phyloP scores from a whole-genome alignment of 345 rosid genomes.

The Gossypium thurberi region DNA sequence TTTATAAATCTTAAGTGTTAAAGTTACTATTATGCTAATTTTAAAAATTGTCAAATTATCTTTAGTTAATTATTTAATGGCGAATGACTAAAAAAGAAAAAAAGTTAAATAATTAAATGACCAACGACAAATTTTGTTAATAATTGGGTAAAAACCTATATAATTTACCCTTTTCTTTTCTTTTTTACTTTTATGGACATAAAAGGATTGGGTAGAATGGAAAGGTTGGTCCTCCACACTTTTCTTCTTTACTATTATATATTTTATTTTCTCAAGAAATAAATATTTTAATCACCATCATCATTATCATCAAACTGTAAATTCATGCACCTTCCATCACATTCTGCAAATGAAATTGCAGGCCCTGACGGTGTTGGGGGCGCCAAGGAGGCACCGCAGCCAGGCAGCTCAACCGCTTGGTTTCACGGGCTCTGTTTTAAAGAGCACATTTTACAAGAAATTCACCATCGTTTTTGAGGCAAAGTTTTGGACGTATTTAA shows the following conservation, averaged over 20 bases:
- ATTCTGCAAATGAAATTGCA: not conserved
- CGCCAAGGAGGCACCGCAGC: not conserved
- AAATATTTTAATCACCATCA: not conserved
- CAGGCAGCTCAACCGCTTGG: not conserved
- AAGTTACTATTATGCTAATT: too few relatives aligned
- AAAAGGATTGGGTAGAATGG: not conserved
- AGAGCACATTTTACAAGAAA: not conserved
- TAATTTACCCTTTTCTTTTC: not conserved
- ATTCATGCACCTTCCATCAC: not conserved
- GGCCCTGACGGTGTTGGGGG: not conserved
- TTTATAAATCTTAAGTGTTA: too few relatives aligned
- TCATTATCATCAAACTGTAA: not conserved
- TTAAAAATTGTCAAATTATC: too few relatives aligned
- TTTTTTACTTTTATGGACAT: slow-evolving; percentile 14
- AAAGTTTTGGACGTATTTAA: not conserved
- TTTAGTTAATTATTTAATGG: accelerated
- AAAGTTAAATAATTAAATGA: too few relatives aligned
- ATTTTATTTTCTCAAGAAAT: not conserved
- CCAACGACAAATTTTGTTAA: too few relatives aligned
- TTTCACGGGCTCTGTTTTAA: not conserved
- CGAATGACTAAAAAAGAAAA: accelerated
- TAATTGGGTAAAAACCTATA: too few relatives aligned
- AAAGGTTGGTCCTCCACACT: slow-evolving; percentile 18
- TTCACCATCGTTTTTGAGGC: not conserved
- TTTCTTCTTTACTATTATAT: not conserved